Evolutionary conservation across 2,329 filamentous ascomycete species (phyloP).

Genomic region (Paramyrothecium sp.): DNA sequence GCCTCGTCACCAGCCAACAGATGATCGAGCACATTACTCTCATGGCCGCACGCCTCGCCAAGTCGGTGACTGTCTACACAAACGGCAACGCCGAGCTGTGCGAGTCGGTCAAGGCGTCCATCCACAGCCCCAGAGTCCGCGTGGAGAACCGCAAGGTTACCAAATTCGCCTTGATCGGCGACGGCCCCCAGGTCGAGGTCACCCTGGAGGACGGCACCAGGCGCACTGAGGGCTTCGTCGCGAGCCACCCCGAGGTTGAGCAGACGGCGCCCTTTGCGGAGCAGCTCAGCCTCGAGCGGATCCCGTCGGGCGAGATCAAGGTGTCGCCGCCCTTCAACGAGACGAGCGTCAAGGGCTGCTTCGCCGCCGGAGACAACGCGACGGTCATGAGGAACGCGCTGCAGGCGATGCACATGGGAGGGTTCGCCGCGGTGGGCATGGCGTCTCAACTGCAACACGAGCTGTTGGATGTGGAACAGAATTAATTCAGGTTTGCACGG

Average conservation of each 20-base stretch:
- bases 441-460: constrained; percentile 22
- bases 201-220: constrained; percentile 37
- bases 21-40: constrained; percentile 37
- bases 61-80: constrained; percentile 49
- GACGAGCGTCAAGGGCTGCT: constrained; percentile 49
- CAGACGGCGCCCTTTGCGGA: constrained; percentile 38
- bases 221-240: constrained; percentile 37
- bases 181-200: constrained; percentile 28
- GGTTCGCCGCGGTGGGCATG: constrained; percentile 23
- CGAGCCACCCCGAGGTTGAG: constrained; percentile 33
- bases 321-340: constrained; percentile 41
- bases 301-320: constrained; percentile 41
- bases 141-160: constrained; percentile 33
- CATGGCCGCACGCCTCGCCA: constrained; percentile 42
- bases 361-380: constrained; percentile 51
- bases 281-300: constrained; percentile 42
- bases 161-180: constrained; percentile 22
- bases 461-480: constrained; percentile 18
- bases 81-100: constrained; percentile 37
- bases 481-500: constrained; percentile 8
- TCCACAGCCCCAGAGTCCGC: constrained; percentile 27
- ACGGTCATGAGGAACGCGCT: constrained; percentile 25
- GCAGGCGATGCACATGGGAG: constrained; percentile 25
- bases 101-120: constrained; percentile 15
- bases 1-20: constrained; percentile 23